A percentile compares a stretch with the other conserved stretches of the same genome.
Evolutionary conservation across 305 asterid genomes (phyloP).

Genomic region (Fraxinus nigra): DNA sequence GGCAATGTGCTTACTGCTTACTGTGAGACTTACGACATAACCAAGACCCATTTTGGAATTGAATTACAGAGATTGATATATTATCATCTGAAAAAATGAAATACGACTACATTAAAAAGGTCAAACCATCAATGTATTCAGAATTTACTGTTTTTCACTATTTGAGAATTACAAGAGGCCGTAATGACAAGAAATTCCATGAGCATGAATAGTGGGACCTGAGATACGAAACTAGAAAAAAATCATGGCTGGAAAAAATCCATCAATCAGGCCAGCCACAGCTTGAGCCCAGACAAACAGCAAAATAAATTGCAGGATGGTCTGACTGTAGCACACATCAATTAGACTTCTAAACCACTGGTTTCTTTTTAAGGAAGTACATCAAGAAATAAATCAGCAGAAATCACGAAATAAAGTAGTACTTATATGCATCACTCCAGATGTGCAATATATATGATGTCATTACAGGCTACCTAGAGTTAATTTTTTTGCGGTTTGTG

Average conservation of each 20-base stretch:
- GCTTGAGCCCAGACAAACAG: neutral
- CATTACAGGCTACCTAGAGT: neutral
- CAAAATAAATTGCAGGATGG: neutral
- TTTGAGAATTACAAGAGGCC: neutral
- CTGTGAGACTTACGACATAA: conserved; percentile 1
- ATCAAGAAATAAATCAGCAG: neutral
- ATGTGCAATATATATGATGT: neutral
- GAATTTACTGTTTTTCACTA: neutral
- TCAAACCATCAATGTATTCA: neutral
- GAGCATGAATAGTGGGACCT: neutral
- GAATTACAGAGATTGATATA: neutral
- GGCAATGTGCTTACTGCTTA: neutral
- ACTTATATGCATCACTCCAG: conserved; percentile 12
- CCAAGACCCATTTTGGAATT: neutral
- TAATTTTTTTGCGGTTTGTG: conserved; percentile 18
- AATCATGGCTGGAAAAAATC: neutral
- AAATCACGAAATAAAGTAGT: neutral
- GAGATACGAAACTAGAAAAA: neutral
- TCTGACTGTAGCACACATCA: conserved; percentile 4
- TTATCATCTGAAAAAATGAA: conserved; percentile 2
- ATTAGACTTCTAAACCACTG: conserved; percentile 13
- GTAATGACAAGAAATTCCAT: neutral
- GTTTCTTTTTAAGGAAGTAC: neutral
- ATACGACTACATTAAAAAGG: neutral
- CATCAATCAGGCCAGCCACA: neutral